Evolutionary conservation across 176 grass and related monocot species (phyloP).

Genomic region (Dactylis glomerata): DNA sequence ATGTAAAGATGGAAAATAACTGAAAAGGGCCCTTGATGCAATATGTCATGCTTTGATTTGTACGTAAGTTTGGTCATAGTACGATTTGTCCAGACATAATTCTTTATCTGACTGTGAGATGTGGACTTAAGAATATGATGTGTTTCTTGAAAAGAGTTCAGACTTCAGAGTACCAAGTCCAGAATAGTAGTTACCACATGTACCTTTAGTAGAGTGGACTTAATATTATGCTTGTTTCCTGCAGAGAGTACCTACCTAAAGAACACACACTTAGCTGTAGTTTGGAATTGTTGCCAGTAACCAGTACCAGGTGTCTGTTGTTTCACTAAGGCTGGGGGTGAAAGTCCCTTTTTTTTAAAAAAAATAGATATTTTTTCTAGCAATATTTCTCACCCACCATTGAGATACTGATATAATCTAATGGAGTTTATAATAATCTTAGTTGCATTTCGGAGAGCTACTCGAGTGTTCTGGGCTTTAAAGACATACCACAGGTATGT

Average conservation of each 20-base stretch:
- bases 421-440: neutral
- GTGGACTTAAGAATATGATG: too few species aligned
- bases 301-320: neutral
- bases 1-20: constrained; percentile 6
- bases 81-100: neutral
- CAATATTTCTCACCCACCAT: neutral
- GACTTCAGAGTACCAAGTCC: neutral
- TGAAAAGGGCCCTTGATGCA: neutral
- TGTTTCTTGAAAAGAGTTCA: too few species aligned
- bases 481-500: too few species aligned
- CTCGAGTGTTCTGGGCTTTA: too few species aligned
- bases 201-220: neutral
- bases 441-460: too few species aligned
- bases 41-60: too few species aligned
- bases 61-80: neutral
- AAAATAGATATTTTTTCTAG: neutral
- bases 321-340: neutral
- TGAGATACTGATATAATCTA: neutral
- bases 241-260: neutral
- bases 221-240: neutral
- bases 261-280: neutral
- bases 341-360: neutral
- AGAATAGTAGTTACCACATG: neutral
- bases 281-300: neutral
- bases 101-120: neutral